Percentiles rank a stretch among this genome's conserved stretches.
phyloP scores from a whole-genome alignment of 768 basidiomycete genomes.

The Mycena maculata region DNA sequence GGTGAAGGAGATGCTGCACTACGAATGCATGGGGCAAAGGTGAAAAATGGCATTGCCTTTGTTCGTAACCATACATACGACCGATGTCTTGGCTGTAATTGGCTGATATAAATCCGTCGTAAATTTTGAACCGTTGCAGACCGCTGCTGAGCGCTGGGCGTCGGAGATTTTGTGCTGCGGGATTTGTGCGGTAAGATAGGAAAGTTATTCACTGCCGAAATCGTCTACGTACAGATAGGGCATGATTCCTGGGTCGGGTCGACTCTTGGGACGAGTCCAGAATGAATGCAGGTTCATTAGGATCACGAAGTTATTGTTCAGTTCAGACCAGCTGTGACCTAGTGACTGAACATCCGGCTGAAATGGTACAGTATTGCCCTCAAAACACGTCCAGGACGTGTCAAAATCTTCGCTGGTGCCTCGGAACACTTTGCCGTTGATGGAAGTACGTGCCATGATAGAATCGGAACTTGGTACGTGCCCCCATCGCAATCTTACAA shows the following conservation, averaged over 20 bases:
- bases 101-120: slow-evolving; percentile 44
- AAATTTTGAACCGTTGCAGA: slow-evolving; percentile 60
- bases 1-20: slow-evolving; percentile 51
- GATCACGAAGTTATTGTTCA: background rate
- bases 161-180: slow-evolving; percentile 56
- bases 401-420: no score
- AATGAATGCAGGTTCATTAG: slow-evolving; percentile 32
- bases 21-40: slow-evolving; percentile 33
- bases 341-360: no score
- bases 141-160: slow-evolving; percentile 50
- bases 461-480: no score
- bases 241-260: slow-evolving; percentile 62
- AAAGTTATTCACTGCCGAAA: background rate
- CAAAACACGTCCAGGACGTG: no score
- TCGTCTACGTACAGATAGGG: slow-evolving; percentile 57
- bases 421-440: no score
- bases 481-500: no score
- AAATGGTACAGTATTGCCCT: no score
- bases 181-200: slow-evolving; percentile 11
- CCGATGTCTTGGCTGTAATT: slow-evolving; percentile 52
- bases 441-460: no score
- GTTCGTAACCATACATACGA: slow-evolving; percentile 50
- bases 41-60: slow-evolving; percentile 56
- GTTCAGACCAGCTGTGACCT: no score
- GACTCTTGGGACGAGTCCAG: slow-evolving; percentile 38